Evolutionary conservation across 2,329 filamentous ascomycete genomes (phyloP), one percentile per base, ranked within the genome.

Genomic region (Ophiocordyceps camponoti-saundersi): DNA sequence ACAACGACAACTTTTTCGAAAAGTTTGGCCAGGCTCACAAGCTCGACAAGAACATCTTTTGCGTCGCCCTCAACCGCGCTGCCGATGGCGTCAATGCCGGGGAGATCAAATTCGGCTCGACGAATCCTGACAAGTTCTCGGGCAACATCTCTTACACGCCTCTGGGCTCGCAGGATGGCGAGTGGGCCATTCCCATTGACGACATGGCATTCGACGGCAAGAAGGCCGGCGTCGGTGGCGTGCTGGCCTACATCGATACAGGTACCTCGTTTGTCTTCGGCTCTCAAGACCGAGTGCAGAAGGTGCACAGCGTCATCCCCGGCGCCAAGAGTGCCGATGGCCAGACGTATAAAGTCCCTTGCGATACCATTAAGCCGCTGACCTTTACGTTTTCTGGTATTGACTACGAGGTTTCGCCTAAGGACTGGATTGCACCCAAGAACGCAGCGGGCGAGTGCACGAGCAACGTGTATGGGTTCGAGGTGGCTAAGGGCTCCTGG

Each of bases 221-320:
- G 42, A 65, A 69, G 10, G 71, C 73, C 13, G 68, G 72, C n/a
- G 66, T 80, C 34, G 76, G 72, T 12, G 67, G 65, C 36, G 61
- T 70, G 44, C 68, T 69, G 1, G 84, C 81, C 30, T 86, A 88
- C 58, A 80, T 94, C 53, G 88, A 94, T 61, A 88, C 85, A 0
- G 87, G 87, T 45, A 92, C 87, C 0, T 85, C 81, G 0, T 92
- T 82, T 59, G 75, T 87, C 26, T 79, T 94, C 52, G 77, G 85
- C 6, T 84, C 86, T 1, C 63, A 70, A 1, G 65, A 66, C 2
- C 80, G 88, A 55, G 83, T 86, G 2, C 68, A 73, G 42, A 69
- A 72, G 11, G 58, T 95, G 7, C 85, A 93, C 63, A 66, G 69
- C 30, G 63, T 77, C 29, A 79, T 95, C 34, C 75, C 80, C 0